Evolutionary conservation across 192 early-diverging fungal species (phyloP), one percentile per base, ranked within the genome.

Genomic region (Coemansia sp.): DNA sequence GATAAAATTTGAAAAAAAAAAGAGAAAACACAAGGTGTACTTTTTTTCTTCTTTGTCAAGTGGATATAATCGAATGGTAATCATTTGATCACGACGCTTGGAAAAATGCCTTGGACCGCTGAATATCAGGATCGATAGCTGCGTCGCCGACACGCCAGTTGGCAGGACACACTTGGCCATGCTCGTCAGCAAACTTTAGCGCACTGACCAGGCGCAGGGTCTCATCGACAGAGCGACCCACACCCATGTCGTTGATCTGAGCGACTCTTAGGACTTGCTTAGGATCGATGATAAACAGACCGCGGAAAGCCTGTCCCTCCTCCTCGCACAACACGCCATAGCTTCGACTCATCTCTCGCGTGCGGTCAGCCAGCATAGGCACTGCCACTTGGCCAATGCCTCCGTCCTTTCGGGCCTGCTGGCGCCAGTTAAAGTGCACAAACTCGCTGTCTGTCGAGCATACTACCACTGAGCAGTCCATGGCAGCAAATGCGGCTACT

Each of bases 271-370:
- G 75, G 26, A 85, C 89, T 57, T 87, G 86, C 64, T 88, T 75
- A 39, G 89, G 91, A 76, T 93, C 92, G 62, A 96, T 92, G 72
- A 96, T 88, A 75, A 93, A 94, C 32, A 92, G 74, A 66, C 89
- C 90, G 32, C 91, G 89, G 66, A 93, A 88, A 46, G 93, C 91
- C 35, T 88, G 77, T 30, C 83, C 87, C n/a, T 82, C 89, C 4
- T 89, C 82, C 69, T 91, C 88, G 73, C 91, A 73, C 19, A 93
- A 84, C 35, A 95, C 92, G 68, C 91, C 92, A 70, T 93, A 96
- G 63, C 47, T 57, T 55, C 93, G 88, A 30, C 74, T 77, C 70
- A 92, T 73, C 6, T 1, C 50, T 90, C 89, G 75, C 80, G 74
- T 84, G 91, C 92, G 85, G 89, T 97, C 74, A 43, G 90, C 77